phyloP scores from a whole-genome alignment of 106 monocot species.

The Posidonia australis region DNA sequence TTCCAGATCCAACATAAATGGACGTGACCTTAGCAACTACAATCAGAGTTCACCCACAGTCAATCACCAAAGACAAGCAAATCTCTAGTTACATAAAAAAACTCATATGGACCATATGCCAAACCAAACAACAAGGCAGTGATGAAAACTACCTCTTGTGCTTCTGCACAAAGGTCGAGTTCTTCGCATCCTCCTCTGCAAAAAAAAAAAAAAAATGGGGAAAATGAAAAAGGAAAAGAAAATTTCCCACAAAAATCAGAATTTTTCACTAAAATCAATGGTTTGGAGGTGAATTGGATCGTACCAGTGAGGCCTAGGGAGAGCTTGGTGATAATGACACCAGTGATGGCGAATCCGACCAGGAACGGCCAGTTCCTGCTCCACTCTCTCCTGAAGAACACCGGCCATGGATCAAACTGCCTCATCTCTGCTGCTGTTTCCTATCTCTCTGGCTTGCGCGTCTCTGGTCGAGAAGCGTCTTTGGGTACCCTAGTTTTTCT shows the following conservation, averaged over 20 bases:
- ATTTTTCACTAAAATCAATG: neutral
- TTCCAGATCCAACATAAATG: too few species aligned
- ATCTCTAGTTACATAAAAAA: neutral
- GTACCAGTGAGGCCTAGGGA: slow-evolving; percentile 64
- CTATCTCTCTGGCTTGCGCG: neutral
- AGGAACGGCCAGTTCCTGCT: slow-evolving; percentile 87
- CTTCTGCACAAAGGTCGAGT: slow-evolving; percentile 68
- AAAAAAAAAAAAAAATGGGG: neutral
- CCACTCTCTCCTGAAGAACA: slow-evolving; percentile 86
- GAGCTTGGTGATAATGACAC: slow-evolving; percentile 60
- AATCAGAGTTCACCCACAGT: too few species aligned
- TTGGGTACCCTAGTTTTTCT: neutral
- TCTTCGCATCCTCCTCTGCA: slow-evolving; percentile 82
- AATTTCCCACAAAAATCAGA: neutral
- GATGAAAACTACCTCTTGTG: slow-evolving; percentile 29
- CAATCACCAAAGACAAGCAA: too few species aligned
- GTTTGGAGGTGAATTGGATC: neutral
- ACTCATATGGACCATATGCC: neutral
- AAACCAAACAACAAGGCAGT: neutral
- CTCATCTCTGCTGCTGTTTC: slow-evolving; percentile 28
- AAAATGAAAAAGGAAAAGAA: too few species aligned
- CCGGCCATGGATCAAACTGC: slow-evolving; percentile 89
- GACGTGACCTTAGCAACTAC: too few species aligned
- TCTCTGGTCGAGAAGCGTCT: too few species aligned
- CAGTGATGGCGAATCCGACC: slow-evolving; percentile 78